Conservation (phyloP, 805 yeast genomes). For the Helenozyma rhizophorensis region DNA sequence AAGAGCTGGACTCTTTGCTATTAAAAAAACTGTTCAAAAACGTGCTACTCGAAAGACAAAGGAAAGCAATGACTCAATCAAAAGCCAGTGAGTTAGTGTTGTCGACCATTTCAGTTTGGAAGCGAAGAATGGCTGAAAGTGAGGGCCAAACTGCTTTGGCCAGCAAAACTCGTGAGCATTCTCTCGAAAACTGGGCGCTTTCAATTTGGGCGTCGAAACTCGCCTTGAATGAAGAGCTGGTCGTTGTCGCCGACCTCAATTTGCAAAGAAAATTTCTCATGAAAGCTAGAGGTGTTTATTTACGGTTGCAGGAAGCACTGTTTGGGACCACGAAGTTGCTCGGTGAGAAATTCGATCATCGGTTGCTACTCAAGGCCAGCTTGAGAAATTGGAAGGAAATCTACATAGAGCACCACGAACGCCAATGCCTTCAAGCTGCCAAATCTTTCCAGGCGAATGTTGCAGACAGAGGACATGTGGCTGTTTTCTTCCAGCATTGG, state of each 20-base stretch:
- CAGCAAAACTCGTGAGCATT: too few relatives aligned
- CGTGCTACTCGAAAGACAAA: neutral
- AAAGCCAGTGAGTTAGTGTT: too few relatives aligned
- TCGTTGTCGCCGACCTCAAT: constrained; percentile 16
- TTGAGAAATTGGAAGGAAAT: constrained; percentile 21
- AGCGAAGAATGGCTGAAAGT: too few relatives aligned
- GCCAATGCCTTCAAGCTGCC: constrained; percentile 14
- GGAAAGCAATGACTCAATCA: neutral
- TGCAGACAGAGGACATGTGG: too few relatives aligned
- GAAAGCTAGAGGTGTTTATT: neutral
- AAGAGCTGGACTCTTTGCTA: too few relatives aligned
- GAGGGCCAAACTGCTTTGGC: too few relatives aligned
- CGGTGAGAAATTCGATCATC: neutral
- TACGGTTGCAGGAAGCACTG: neutral
- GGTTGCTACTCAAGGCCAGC: constrained; percentile 1
- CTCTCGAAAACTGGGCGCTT: neutral
- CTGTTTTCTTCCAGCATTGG: constrained; percentile 8
- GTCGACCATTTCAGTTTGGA: too few relatives aligned
- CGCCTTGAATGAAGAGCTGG: constrained; percentile 4
- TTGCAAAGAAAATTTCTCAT: constrained; percentile 19
- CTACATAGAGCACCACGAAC: constrained; percentile 20
- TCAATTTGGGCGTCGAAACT: constrained; percentile 1
- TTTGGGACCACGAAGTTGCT: neutral
- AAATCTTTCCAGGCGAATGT: constrained; percentile 13
- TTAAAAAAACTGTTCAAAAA: too few relatives aligned